A percentile compares a stretch with the other conserved stretches of the same genome.
These are phyloP conservation scores for Gracilariopsis chorda DNA, from an alignment of 23 red algal species.

Conservation along the genomic window DNA sequence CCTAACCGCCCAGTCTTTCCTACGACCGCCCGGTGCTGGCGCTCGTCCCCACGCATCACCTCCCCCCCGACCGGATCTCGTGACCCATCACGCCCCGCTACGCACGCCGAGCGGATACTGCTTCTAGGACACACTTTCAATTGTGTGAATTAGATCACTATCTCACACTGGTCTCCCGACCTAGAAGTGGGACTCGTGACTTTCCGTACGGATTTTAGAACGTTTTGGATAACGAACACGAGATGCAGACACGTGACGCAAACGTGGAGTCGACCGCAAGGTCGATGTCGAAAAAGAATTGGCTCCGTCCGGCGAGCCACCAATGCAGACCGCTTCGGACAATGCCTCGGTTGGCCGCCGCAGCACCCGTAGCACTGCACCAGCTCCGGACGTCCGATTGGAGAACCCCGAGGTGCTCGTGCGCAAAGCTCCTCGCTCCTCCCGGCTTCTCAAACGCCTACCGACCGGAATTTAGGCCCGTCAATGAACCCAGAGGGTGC, in stretches of 20 bases:
- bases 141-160: no score
- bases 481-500: no score
- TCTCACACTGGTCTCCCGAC: not conserved
- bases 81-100: not conserved
- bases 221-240: not conserved
- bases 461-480: no score
- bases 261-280: not conserved
- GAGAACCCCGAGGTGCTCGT: not conserved
- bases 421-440: not conserved
- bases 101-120: not conserved
- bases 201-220: not conserved
- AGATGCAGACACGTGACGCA: not conserved
- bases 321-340: no score
- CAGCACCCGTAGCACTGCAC: not conserved
- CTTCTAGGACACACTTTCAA: not conserved
- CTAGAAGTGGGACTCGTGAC: not conserved
- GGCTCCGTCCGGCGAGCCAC: no score
- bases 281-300: conserved; percentile 10
- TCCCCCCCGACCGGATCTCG: not conserved
- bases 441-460: not conserved
- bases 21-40: not conserved
- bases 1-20: not conserved
- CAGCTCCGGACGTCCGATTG: not conserved
- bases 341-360: not conserved
- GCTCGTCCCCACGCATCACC: not conserved